Conservation (phyloP, 495 filamentous ascomycete species). For the Cladorrhinum samala region DNA sequence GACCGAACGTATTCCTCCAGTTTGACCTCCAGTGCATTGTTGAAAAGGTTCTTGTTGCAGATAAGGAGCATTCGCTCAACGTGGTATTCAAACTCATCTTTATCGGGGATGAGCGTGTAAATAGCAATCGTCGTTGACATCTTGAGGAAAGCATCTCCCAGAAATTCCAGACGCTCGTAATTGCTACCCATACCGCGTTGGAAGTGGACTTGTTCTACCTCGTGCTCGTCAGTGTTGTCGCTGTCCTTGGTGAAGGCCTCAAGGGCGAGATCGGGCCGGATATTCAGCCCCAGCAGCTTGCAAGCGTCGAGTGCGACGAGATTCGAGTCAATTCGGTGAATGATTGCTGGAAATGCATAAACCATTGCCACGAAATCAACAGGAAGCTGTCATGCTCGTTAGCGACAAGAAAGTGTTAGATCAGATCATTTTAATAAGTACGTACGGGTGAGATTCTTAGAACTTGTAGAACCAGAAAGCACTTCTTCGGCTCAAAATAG, state of each 20-base stretch:
- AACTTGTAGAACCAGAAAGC: slow-evolving; percentile 44
- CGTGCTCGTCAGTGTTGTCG: slow-evolving; percentile 79
- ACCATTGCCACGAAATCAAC: slow-evolving; percentile 56
- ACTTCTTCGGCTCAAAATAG: slow-evolving; percentile 30
- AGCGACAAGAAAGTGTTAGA: slow-evolving; percentile 7
- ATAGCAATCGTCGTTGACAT: slow-evolving; percentile 88
- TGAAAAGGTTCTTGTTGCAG: slow-evolving; percentile 87
- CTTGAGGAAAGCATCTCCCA: slow-evolving; percentile 93
- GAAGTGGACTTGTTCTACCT: slow-evolving; percentile 61
- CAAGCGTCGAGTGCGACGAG: slow-evolving; percentile 69
- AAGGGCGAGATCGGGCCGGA: slow-evolving; percentile 66
- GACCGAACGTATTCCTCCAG: slow-evolving; percentile 77
- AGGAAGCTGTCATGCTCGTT: slow-evolving; percentile 51
- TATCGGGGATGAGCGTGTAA: slow-evolving; percentile 66
- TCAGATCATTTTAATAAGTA: no score
- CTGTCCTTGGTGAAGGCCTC: slow-evolving; percentile 95
- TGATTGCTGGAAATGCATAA: slow-evolving; percentile 74
- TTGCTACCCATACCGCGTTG: slow-evolving; percentile 92
- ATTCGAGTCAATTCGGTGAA: slow-evolving; percentile 74
- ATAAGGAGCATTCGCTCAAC: slow-evolving; percentile 85
- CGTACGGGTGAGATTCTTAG: slow-evolving; percentile 70
- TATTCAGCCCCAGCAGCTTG: slow-evolving; percentile 46
- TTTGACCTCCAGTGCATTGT: slow-evolving; percentile 59
- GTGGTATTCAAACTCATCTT: slow-evolving; percentile 83
- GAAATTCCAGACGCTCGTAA: slow-evolving; percentile 90